Evolutionary conservation across 768 basidiomycete genomes (phyloP).

Genomic region (Kwoniella europaea): DNA sequence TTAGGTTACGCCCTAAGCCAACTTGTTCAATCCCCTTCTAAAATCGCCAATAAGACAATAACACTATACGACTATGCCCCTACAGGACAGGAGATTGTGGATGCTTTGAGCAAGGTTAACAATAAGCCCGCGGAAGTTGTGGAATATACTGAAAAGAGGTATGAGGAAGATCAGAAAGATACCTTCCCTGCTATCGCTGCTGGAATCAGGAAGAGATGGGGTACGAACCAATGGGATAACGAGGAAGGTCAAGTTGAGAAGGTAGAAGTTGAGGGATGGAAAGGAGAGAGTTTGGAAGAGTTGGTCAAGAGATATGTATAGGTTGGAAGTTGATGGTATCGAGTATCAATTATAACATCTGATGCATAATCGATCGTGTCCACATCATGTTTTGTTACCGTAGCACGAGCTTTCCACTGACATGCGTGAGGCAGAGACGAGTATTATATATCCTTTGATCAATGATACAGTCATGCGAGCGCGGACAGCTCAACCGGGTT

Average conservation of each 20-base stretch:
- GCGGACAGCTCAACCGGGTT: no score
- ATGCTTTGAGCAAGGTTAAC: constrained; percentile 22
- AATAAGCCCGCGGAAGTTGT: constrained; percentile 15
- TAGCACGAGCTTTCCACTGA: no score
- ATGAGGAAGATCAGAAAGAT: background rate
- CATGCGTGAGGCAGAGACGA: no score
- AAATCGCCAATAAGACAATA: constrained; percentile 6
- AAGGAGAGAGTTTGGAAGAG: constrained; percentile 7
- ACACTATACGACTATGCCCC: constrained; percentile 10
- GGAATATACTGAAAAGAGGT: constrained; percentile 8
- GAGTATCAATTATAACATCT: no score
- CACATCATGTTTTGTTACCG: no score
- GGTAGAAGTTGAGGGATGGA: constrained; percentile 9
- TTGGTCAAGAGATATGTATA: constrained; percentile 7
- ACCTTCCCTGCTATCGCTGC: constrained; percentile 1
- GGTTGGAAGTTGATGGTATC: background rate
- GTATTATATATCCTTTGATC: no score
- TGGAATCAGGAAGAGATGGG: constrained; percentile 8
- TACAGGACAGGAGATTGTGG: constrained; percentile 18
- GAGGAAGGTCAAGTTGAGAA: constrained; percentile 5
- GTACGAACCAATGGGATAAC: constrained; percentile 1
- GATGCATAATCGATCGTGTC: no score
- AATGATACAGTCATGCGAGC: no score
- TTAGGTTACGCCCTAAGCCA: constrained; percentile 14
- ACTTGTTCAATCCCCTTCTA: background rate